Evolutionary conservation across 2,329 filamentous ascomycete genomes (phyloP).

Genomic region (Penicillium brasilianum): DNA sequence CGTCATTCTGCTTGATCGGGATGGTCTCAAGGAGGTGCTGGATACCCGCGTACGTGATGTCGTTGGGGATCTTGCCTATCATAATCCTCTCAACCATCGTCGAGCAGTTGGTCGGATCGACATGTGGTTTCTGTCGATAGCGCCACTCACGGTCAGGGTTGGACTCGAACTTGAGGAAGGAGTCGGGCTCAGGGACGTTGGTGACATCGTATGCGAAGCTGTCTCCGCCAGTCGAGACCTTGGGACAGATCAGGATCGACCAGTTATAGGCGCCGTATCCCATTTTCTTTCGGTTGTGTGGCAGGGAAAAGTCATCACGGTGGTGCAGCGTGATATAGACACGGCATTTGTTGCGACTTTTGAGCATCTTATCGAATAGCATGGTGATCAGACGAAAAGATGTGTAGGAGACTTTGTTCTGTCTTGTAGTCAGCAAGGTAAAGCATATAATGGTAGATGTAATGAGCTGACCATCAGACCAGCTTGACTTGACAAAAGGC

Average conservation of each 20-base stretch:
- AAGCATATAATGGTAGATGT: too few relatives aligned
- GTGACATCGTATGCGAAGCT: conserved; percentile 22
- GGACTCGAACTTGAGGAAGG: not conserved
- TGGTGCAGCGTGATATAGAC: conserved; percentile 12
- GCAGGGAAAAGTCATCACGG: conserved; percentile 12
- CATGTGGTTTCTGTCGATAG: conserved; percentile 10
- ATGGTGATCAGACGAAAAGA: not conserved
- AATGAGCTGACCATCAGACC: not conserved
- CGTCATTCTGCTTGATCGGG: not conserved
- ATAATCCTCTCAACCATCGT: conserved; percentile 18
- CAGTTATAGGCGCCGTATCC: conserved; percentile 24
- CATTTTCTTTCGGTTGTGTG: conserved; percentile 8
- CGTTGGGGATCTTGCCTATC: conserved; percentile 21
- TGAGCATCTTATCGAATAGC: not conserved
- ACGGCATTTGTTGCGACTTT: not conserved
- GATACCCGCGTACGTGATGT: not conserved
- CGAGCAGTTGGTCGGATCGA: conserved; percentile 8
- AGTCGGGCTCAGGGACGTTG: conserved; percentile 14
- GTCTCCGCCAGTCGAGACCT: conserved; percentile 1
- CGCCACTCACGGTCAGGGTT: conserved; percentile 20
- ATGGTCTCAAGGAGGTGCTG: not conserved
- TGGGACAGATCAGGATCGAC: conserved; percentile 24
- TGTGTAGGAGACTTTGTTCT: too few relatives aligned
- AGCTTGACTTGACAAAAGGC: not conserved
- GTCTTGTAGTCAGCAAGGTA: not conserved